Conservation (phyloP, 2,329 filamentous ascomycete genomes). For the Trichophyton benhamiae region DNA sequence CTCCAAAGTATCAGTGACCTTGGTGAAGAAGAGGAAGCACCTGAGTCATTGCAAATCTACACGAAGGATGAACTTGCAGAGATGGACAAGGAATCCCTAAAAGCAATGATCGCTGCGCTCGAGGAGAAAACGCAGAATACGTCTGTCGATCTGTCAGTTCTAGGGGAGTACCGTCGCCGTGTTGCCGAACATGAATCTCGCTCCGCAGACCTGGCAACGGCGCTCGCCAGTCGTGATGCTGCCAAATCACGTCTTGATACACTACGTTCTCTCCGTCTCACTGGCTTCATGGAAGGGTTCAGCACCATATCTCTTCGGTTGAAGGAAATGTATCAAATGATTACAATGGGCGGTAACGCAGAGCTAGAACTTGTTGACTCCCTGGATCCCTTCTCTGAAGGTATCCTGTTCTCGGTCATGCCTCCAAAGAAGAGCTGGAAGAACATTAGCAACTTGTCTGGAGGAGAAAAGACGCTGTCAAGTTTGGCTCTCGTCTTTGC, state of each 20-base stretch:
- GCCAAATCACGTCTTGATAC: conserved; percentile 91
- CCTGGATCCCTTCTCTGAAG: conserved; percentile 90
- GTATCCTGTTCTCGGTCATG: conserved; percentile 96
- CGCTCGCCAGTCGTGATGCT: conserved; percentile 64
- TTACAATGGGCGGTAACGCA: conserved; percentile 97
- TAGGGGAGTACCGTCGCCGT: conserved; percentile 75
- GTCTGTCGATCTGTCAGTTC: conserved; percentile 76
- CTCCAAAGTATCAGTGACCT: conserved; percentile 71
- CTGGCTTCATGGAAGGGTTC: conserved; percentile 98
- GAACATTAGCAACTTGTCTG: conserved; percentile 91
- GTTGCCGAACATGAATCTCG: conserved; percentile 71
- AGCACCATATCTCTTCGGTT: conserved; percentile 82
- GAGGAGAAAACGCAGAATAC: conserved; percentile 72
- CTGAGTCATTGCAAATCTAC: conserved; percentile 55
- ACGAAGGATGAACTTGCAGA: conserved; percentile 57
- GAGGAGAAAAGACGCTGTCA: conserved; percentile 93
- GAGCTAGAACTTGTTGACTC: conserved; percentile 95
- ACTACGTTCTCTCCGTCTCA: conserved; percentile 73
- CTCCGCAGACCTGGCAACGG: conserved; percentile 69
- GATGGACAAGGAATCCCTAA: conserved; percentile 50
- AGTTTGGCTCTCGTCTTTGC: conserved; percentile 95
- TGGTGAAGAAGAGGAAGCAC: conserved; percentile 44
- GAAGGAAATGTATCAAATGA: conserved; percentile 99
- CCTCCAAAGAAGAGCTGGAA: conserved; percentile 99
- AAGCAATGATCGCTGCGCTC: conserved; percentile 52